These are phyloP conservation scores for Candida nanaspora DNA, from an alignment of 805 yeast species.

Conservation along the genomic window DNA sequence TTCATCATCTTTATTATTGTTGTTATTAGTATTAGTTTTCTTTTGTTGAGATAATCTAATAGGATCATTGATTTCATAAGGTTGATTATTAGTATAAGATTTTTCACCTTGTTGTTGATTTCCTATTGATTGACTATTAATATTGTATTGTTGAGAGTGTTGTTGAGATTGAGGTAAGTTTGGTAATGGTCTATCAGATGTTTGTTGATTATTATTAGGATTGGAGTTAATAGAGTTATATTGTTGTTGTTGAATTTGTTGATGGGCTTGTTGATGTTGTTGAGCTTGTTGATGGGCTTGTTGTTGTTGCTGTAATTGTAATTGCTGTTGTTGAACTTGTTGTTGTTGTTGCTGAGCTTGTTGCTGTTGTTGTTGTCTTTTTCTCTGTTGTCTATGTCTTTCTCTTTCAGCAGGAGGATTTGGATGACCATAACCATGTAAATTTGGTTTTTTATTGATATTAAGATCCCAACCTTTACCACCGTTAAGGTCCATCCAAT, in stretches of 20 bases:
- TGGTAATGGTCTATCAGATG: conserved; percentile 25
- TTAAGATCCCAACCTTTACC: conserved; percentile 95
- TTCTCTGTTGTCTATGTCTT: conserved; percentile 29
- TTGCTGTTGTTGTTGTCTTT: conserved; percentile 14
- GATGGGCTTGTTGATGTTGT: conserved; percentile 10
- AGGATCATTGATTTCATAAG: conserved; percentile 1
- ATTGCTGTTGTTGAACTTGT: conserved; percentile 11
- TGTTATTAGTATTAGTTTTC: conserved; percentile 8
- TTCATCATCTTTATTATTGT: conserved; percentile 9
- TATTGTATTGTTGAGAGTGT: conserved; percentile 9
- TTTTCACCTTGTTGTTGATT: conserved; percentile 10
- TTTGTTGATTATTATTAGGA: neutral
- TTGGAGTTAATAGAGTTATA: neutral
- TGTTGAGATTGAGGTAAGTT: conserved; percentile 22
- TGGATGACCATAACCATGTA: conserved; percentile 96
- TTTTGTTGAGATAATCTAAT: conserved; percentile 7
- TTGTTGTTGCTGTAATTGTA: conserved; percentile 3
- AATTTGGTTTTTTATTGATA: conserved; percentile 83
- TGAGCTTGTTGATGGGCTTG: conserved; percentile 9
- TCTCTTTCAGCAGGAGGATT: conserved; percentile 64
- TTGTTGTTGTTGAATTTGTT: conserved; percentile 8
- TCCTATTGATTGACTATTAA: conserved; percentile 4
- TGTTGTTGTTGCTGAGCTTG: conserved; percentile 12
- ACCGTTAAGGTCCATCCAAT: conserved; percentile 94
- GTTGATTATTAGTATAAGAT: conserved; percentile 6